phyloP scores from a whole-genome alignment of 805 yeast species.

The Myxozyma nipponensis region DNA sequence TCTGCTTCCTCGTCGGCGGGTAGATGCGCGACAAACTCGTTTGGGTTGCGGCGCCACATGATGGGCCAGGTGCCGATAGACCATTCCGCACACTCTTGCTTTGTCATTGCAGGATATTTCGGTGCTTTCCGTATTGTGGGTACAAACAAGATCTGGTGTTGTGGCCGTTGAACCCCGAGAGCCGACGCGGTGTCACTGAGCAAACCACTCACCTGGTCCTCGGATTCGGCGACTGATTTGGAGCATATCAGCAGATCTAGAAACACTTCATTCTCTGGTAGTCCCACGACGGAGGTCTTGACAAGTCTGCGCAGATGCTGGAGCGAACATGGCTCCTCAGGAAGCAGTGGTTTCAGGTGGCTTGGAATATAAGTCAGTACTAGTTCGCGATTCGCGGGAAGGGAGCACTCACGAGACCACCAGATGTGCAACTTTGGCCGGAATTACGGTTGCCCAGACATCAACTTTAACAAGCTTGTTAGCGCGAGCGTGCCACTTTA shows the following conservation, averaged over 20 bases:
- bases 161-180: neutral
- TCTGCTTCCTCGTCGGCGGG: constrained; percentile 44
- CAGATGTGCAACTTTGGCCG: constrained; percentile 33
- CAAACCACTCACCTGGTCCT: constrained; percentile 28
- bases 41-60: constrained; percentile 89
- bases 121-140: constrained; percentile 47
- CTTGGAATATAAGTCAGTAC: constrained; percentile 8
- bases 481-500: neutral
- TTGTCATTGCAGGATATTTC: constrained; percentile 59
- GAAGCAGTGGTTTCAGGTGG: constrained; percentile 33
- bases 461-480: constrained; percentile 27
- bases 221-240: constrained; percentile 33
- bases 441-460: constrained; percentile 35
- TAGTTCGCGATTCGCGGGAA: neutral
- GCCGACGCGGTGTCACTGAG: too few relatives aligned
- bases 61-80: constrained; percentile 74
- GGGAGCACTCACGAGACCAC: constrained; percentile 30
- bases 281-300: constrained; percentile 13
- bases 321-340: constrained; percentile 35
- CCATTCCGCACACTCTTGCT: constrained; percentile 66
- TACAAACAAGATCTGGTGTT: constrained; percentile 2
- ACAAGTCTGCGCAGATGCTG: constrained; percentile 39
- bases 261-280: constrained; percentile 4
- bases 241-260: constrained; percentile 49
- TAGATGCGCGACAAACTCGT: constrained; percentile 48